Conservation (phyloP, 371 early-diverging fungal species). For the Thermomucor indicae-seudaticae region DNA sequence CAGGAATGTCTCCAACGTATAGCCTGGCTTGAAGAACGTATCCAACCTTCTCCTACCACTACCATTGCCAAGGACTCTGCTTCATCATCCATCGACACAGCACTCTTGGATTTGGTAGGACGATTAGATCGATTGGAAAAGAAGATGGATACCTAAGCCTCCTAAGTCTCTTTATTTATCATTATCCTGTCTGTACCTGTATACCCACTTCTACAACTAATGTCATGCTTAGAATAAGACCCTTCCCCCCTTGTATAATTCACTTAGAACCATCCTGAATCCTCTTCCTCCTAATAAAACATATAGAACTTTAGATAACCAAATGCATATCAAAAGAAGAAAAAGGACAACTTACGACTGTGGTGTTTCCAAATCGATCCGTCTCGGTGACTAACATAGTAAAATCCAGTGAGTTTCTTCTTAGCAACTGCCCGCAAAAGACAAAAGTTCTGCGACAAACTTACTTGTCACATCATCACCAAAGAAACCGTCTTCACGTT, state of each 20-base stretch:
- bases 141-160: slow-evolving; percentile 18
- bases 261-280: slow-evolving; percentile 19
- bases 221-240: too few species aligned
- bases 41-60: slow-evolving; percentile 12
- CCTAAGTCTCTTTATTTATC: too few species aligned
- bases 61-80: not conserved
- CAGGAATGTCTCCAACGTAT: slow-evolving; percentile 23
- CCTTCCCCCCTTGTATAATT: too few species aligned
- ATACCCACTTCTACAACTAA: too few species aligned
- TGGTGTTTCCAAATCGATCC: slow-evolving; percentile 34
- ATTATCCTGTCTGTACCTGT: too few species aligned
- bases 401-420: not conserved
- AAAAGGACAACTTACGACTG: slow-evolving; percentile 20
- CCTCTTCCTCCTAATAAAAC: slow-evolving; percentile 24
- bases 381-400: slow-evolving; percentile 1
- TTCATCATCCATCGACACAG: slow-evolving; percentile 1
- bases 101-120: slow-evolving; percentile 22
- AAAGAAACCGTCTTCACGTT: slow-evolving; percentile 9
- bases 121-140: slow-evolving; percentile 32
- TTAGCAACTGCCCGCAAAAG: not conserved
- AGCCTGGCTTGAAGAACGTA: slow-evolving; percentile 15
- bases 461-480: slow-evolving; percentile 10
- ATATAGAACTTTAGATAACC: too few species aligned
- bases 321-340: too few species aligned
- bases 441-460: not conserved